These are phyloP conservation scores for Domatiomyces globalis DNA, from an alignment of 2,329 filamentous ascomycete genomes.

Conservation along the genomic window DNA sequence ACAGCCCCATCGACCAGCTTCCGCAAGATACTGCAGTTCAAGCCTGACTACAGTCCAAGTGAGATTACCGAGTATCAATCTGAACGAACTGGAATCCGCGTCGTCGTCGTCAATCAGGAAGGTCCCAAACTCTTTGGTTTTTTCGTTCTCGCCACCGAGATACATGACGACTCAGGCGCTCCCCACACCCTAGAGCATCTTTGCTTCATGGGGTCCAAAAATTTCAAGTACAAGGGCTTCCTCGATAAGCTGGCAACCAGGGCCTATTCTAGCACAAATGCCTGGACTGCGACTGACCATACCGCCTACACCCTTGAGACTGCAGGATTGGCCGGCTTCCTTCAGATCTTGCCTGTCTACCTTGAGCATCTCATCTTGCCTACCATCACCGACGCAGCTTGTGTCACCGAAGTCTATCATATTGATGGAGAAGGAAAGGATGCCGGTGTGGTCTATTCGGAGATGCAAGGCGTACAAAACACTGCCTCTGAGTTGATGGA, in stretches of 20 bases:
- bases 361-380: conserved; percentile 87
- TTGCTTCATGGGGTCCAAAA: conserved; percentile 82
- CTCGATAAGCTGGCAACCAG: conserved; percentile 87
- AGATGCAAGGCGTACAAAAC: conserved; percentile 95
- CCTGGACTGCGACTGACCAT: conserved; percentile 92
- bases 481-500: conserved; percentile 76
- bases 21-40: conserved; percentile 70
- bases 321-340: conserved; percentile 93
- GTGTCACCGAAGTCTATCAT: conserved; percentile 92
- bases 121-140: conserved; percentile 93
- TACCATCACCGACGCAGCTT: conserved; percentile 80
- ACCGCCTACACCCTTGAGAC: conserved; percentile 93
- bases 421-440: conserved; percentile 87
- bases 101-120: conserved; percentile 79
- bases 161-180: conserved; percentile 90
- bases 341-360: conserved; percentile 86
- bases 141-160: conserved; percentile 91
- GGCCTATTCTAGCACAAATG: conserved; percentile 87
- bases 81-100: conserved; percentile 81
- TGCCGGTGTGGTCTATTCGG: conserved; percentile 93
- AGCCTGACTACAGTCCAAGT: conserved; percentile 77
- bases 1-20: conserved; percentile 34
- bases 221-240: conserved; percentile 86
- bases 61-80: conserved; percentile 93
- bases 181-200: conserved; percentile 76